Conservation (phyloP, 2,329 filamentous ascomycete genomes). For the Aspergillus jensenii region DNA sequence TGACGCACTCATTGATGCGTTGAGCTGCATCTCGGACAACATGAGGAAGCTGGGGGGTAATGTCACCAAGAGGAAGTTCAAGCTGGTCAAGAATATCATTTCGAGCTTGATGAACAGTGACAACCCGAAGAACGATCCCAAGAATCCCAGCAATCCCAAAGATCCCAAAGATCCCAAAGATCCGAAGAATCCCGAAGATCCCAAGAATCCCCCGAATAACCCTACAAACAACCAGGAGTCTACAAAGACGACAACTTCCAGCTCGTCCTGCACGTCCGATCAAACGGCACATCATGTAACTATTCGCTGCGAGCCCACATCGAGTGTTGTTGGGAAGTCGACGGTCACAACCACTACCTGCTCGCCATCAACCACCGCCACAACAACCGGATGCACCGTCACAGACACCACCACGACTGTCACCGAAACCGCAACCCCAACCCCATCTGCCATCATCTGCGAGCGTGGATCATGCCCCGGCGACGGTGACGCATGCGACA, state of each 20-base stretch:
- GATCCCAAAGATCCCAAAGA: too few species aligned
- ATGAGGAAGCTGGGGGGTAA: too few species aligned
- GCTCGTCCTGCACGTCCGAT: not conserved
- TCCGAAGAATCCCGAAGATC: too few species aligned
- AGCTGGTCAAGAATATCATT: too few species aligned
- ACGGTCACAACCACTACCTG: not conserved
- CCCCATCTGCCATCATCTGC: not conserved
- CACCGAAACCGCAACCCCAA: not conserved
- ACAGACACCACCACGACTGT: constrained; percentile 2
- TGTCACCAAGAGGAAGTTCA: too few species aligned
- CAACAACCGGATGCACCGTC: constrained; percentile 2
- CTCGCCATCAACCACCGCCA: not conserved
- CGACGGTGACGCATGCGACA: not conserved
- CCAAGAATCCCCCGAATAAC: not conserved
- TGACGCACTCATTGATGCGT: too few species aligned
- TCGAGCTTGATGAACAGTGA: too few species aligned
- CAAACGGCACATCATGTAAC: constrained; percentile 1
- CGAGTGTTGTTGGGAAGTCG: not conserved
- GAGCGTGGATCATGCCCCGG: not conserved
- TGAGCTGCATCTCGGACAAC: too few species aligned
- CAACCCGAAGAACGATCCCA: too few species aligned
- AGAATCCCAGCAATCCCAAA: too few species aligned
- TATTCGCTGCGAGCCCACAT: not conserved
- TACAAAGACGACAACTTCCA: not conserved
- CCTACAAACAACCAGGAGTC: not conserved